Percentiles rank a stretch among this genome's conserved stretches.
Conservation (phyloP, 495 filamentous ascomycete genomes). For the Hypoxylon intermedium region DNA sequence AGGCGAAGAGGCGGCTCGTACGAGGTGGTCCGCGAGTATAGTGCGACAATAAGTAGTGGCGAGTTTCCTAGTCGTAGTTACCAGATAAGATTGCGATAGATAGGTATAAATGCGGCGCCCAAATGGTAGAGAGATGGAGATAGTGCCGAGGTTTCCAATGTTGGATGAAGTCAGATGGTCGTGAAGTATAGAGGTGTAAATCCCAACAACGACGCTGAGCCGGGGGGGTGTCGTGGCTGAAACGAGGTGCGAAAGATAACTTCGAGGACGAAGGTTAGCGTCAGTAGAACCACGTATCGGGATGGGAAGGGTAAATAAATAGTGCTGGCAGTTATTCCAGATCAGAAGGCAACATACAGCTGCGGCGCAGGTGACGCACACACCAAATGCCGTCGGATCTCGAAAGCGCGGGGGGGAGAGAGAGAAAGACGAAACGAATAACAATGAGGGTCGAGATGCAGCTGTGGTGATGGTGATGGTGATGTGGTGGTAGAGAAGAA, state of each 20-base stretch:
- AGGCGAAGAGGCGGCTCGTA: background rate
- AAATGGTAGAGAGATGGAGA: background rate
- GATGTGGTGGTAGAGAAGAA: slow-evolving; percentile 24
- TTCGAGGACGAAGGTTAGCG: slow-evolving; percentile 26
- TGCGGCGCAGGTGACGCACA: background rate
- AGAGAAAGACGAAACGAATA: slow-evolving; percentile 15
- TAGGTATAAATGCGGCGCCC: slow-evolving; percentile 4
- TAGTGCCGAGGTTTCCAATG: background rate
- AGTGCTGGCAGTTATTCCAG: background rate
- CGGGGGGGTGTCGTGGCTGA: background rate
- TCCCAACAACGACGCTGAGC: background rate
- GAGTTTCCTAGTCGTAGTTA: background rate
- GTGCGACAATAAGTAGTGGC: background rate
- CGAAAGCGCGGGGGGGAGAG: background rate
- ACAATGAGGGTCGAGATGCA: slow-evolving; percentile 7
- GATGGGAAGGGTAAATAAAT: slow-evolving; percentile 1
- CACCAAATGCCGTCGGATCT: background rate
- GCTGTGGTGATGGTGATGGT: slow-evolving; percentile 23
- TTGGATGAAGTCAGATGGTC: background rate
- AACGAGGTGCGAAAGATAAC: slow-evolving; percentile 12
- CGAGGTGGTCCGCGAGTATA: background rate
- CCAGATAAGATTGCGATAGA: background rate
- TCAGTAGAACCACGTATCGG: slow-evolving; percentile 14
- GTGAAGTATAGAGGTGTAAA: background rate
- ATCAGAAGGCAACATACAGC: background rate